phyloP scores from a whole-genome alignment of 2,329 filamentous ascomycete species.

The Emericellopsis atlantica region DNA sequence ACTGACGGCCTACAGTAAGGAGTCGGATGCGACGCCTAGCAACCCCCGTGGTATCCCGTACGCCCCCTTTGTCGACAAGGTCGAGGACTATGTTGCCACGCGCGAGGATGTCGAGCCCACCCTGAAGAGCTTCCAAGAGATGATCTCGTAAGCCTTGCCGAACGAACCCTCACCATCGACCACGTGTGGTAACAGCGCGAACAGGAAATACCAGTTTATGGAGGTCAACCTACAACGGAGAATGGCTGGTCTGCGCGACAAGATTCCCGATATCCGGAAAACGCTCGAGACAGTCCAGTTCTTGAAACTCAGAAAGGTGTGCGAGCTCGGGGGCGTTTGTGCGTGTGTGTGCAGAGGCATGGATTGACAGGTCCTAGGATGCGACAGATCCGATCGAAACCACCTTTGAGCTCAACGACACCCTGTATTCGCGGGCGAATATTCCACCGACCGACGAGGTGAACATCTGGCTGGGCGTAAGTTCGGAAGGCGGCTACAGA shows the following conservation, averaged over 20 bases:
- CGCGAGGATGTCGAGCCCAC: slow-evolving; percentile 70
- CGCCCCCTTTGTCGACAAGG: slow-evolving; percentile 77
- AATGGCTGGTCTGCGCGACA: slow-evolving; percentile 72
- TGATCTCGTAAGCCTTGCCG: slow-evolving; percentile 62
- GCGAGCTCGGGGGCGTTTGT: neutral
- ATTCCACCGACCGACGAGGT: slow-evolving; percentile 81
- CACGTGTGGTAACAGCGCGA: slow-evolving; percentile 8
- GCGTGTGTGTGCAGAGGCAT: neutral
- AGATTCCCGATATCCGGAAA: slow-evolving; percentile 95
- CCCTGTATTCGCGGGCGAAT: slow-evolving; percentile 77
- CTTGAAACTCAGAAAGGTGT: slow-evolving; percentile 61
- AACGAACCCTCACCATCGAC: neutral
- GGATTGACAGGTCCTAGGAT: slow-evolving; percentile 19
- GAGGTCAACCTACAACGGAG: slow-evolving; percentile 83
- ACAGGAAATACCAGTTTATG: slow-evolving; percentile 99
- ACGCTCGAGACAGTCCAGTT: slow-evolving; percentile 87
- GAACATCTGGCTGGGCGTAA: slow-evolving; percentile 88
- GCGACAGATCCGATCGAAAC: slow-evolving; percentile 67
- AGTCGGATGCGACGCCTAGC: slow-evolving; percentile 41
- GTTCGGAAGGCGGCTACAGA: slow-evolving; percentile 12
- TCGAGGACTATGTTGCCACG: slow-evolving; percentile 75
- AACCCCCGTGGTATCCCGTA: slow-evolving; percentile 76
- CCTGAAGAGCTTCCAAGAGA: slow-evolving; percentile 77
- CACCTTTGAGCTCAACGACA: slow-evolving; percentile 94
- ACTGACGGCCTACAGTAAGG: slow-evolving; percentile 6